Conservation (phyloP, 208 protist species). For the Vickermania spadyakhi region DNA sequence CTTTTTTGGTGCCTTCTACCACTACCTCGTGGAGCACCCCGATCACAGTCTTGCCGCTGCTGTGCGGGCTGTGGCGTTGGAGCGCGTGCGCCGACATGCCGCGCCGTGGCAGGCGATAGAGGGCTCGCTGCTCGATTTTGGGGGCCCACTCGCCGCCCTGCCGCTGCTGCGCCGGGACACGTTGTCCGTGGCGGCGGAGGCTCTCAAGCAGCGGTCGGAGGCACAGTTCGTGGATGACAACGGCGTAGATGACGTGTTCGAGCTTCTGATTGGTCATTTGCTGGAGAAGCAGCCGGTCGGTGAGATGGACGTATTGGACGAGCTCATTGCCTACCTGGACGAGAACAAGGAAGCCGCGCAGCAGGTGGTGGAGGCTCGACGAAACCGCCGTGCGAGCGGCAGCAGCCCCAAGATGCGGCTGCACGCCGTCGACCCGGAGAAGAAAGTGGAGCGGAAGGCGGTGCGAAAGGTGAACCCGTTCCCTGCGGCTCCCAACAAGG, state of each 20-base stretch:
- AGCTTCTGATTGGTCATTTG: conserved; percentile 43
- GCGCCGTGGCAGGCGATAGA: conserved; percentile 48
- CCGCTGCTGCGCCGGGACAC: neutral
- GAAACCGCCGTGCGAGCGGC: neutral
- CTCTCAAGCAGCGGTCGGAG: neutral
- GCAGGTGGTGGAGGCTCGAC: neutral
- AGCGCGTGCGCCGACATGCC: conserved; percentile 9
- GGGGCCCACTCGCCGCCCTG: conserved; percentile 29
- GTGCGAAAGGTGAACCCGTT: conserved; percentile 1
- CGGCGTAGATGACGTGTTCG: conserved; percentile 50
- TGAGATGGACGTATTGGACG: conserved; percentile 36
- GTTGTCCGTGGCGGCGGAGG: neutral
- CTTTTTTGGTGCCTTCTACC: conserved; percentile 20
- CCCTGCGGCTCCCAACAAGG: too few relatives aligned
- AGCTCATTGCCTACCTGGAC: conserved; percentile 24
- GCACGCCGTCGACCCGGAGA: neutral
- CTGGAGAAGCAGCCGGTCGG: conserved; percentile 24
- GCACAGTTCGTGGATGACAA: conserved; percentile 16
- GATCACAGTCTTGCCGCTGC: conserved; percentile 16
- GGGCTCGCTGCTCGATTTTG: conserved; percentile 48
- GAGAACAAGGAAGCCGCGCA: neutral
- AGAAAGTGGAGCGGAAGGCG: neutral
- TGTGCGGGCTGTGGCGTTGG: conserved; percentile 20
- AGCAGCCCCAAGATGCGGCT: neutral
- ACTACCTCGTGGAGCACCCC: conserved; percentile 14